These are phyloP conservation scores for Bretziella fagacearum DNA, from an alignment of 2,329 filamentous ascomycete species.

Conservation along the genomic window DNA sequence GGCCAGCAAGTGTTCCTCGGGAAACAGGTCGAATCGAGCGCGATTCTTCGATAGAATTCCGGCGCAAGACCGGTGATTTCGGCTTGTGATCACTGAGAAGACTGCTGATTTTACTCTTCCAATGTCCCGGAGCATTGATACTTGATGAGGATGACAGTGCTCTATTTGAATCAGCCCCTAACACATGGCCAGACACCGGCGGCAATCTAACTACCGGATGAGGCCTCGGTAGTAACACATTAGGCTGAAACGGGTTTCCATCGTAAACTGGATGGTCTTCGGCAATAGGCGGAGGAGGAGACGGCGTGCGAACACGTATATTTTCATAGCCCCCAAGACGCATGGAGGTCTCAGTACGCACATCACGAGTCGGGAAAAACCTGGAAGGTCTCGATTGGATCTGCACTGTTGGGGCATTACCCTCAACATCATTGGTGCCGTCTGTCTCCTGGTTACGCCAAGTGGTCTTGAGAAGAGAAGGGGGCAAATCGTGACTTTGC, in stretches of 20 bases:
- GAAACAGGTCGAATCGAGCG: neutral
- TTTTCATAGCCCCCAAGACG: neutral
- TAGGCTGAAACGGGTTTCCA: slow-evolving; percentile 45
- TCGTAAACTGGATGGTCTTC: slow-evolving; percentile 56
- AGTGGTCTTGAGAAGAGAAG: slow-evolving; percentile 9
- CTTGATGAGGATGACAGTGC: too few relatives aligned
- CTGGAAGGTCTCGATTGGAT: slow-evolving; percentile 37
- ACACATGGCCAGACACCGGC: slow-evolving; percentile 26
- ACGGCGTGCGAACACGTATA: slow-evolving; percentile 33
- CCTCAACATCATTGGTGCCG: neutral
- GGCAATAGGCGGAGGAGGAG: slow-evolving; percentile 55
- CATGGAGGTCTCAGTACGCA: slow-evolving; percentile 21
- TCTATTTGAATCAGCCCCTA: too few relatives aligned
- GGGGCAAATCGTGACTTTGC: slow-evolving; percentile 4
- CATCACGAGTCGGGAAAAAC: slow-evolving; percentile 43
- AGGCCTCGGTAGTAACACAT: slow-evolving; percentile 52
- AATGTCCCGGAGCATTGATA: slow-evolving; percentile 21
- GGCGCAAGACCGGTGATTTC: slow-evolving; percentile 1
- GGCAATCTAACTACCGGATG: slow-evolving; percentile 70
- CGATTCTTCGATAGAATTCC: slow-evolving; percentile 4
- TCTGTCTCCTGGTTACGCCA: slow-evolving; percentile 7
- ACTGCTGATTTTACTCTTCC: slow-evolving; percentile 74
- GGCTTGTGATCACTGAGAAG: slow-evolving; percentile 42
- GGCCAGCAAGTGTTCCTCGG: neutral
- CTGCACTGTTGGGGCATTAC: slow-evolving; percentile 14